Evolutionary conservation across 2,329 filamentous ascomycete genomes (phyloP).

Genomic region (Penicillium sp.): DNA sequence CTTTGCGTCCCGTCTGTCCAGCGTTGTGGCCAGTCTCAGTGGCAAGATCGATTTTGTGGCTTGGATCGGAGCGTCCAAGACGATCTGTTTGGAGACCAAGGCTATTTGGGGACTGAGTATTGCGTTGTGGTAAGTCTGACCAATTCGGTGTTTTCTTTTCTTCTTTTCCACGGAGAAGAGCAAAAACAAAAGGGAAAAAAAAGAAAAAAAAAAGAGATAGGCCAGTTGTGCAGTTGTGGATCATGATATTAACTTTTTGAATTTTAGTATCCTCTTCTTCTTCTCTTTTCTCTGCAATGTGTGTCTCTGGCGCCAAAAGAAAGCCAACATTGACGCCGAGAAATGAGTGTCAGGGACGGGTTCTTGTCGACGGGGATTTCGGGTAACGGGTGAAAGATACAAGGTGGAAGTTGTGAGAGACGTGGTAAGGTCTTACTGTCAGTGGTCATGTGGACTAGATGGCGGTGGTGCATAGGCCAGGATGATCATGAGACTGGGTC

Average conservation of each 20-base stretch:
- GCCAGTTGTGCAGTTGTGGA: too few species aligned
- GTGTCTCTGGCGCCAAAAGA: conserved; percentile 59
- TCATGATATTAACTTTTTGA: background rate
- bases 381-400: too few species aligned
- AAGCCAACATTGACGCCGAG: conserved; percentile 29
- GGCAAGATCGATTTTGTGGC: conserved; percentile 45
- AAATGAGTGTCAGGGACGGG: conserved; percentile 4
- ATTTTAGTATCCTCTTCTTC: conserved; percentile 55
- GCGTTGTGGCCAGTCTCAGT: conserved; percentile 48
- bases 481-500: too few species aligned
- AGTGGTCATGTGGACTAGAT: too few species aligned
- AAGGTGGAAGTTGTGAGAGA: too few species aligned
- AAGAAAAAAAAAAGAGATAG: too few species aligned
- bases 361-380: too few species aligned
- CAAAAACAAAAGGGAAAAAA: too few species aligned
- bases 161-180: background rate
- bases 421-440: too few species aligned
- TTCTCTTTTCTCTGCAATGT: conserved; percentile 55
- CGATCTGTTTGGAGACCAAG: conserved; percentile 78
- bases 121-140: conserved; percentile 57
- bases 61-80: conserved; percentile 56
- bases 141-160: background rate
- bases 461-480: too few species aligned
- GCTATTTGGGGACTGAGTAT: conserved; percentile 81
- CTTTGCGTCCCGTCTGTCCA: conserved; percentile 49